These are phyloP conservation scores for Coffea canephora DNA, from an alignment of 257 asterid species.

Conservation along the genomic window DNA sequence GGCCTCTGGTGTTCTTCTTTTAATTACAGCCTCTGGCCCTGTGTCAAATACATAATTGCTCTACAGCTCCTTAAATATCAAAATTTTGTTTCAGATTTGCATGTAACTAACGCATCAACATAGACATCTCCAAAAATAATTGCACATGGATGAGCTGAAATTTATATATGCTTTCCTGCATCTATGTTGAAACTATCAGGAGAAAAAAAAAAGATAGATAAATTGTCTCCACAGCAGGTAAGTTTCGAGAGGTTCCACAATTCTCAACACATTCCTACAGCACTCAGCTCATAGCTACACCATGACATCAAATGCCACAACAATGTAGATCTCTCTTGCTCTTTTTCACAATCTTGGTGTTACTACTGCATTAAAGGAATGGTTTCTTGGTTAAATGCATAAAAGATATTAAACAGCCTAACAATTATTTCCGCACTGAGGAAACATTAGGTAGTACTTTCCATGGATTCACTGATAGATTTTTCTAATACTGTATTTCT, in stretches of 20 bases:
- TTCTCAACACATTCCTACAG: not conserved
- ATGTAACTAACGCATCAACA: not conserved
- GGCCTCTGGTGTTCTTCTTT: not conserved
- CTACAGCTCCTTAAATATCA: not conserved
- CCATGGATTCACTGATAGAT: not conserved
- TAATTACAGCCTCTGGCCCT: not conserved
- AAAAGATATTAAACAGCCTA: not conserved
- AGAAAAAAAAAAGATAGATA: not conserved
- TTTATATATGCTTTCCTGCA: not conserved
- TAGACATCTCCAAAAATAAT: not conserved
- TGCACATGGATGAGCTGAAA: not conserved
- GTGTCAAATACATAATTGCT: not conserved
- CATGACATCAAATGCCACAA: too few relatives aligned
- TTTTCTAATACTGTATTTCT: not conserved
- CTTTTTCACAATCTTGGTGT: not conserved
- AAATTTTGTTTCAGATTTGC: not conserved
- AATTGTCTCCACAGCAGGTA: not conserved
- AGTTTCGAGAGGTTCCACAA: not conserved
- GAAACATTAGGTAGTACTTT: not conserved
- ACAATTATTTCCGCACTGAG: not conserved
- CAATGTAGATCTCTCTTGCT: not conserved
- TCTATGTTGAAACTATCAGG: not conserved
- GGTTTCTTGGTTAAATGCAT: not conserved
- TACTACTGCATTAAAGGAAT: not conserved
- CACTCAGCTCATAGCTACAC: not conserved